Evolutionary conservation across 192 early-diverging fungal species (phyloP), one percentile per base, ranked within the genome.

Genomic region (Thamnidium elegans): DNA sequence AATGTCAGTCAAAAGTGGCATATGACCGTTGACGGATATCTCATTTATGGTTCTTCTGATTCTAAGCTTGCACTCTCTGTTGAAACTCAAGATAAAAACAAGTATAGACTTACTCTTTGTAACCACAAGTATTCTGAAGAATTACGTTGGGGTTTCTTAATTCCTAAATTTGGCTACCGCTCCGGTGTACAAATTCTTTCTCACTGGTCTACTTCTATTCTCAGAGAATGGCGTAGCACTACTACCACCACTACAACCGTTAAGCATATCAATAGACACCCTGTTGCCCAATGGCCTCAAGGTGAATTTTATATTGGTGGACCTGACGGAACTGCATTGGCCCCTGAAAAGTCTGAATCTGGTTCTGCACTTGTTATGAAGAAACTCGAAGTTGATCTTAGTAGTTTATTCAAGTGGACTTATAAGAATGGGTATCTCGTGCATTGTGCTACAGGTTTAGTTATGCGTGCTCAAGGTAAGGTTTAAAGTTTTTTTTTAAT

Each of bases 131-230:
- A 62, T 31, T 26, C 34, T n/a, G 34, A 62, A 11, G 68, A 69
- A 21, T 52, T 67, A 9, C 65, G 71, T 23, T 72, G 71, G 71
- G 71, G 71, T 45, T 56, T 72, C 45, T 34, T 72, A 11, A 55
- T 62, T 36, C 71, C 71, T 17, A 48, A 63, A 20, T 64, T 70
- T 54, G 36, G 31, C 9, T 55, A 52, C 43, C 39, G 62, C 23
- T 34, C 42, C 23, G 45, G 47, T 51, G 9, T 44, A 21, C 68
- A 70, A 46, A 55, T 70, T 43, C 52, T 70, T 32, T 36, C 53
- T 46, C 32, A 52, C 1, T 70, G 68, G 68, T 56, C 52, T 23
- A 64, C 58, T 44, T 15, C 23, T 21, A 55, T 42, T 32, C 60
- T 70, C 21, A 64, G 55, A 46, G 68, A 70, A 58, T 70, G 62